Evolutionary conservation across 805 yeast genomes (phyloP), one percentile per base, ranked within the genome.

Genomic region (Ogataea saltuana): DNA sequence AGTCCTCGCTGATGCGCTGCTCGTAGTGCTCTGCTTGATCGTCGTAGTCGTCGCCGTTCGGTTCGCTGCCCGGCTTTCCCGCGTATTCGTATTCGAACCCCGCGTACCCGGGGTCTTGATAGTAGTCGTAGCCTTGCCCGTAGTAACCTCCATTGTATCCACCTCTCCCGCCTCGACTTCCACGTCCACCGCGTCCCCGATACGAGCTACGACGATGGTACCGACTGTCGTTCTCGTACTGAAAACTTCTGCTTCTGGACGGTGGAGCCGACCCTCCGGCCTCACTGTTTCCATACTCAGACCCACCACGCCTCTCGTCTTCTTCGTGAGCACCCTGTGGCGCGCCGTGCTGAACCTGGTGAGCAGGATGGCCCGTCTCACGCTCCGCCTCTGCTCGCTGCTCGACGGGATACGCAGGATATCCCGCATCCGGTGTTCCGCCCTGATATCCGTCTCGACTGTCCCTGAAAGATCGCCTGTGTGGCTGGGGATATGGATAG

Each of bases 181-280:
- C 42, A n/a, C 48, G 42, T 10, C 28, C 20, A 11, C 44, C 43
- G 10, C 49, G 44, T 13, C 49, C 47, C n/a, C 46, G 33, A 38
- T 33, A 40, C 19, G 42, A 32, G 27, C 42, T 28, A 6, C 45
- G 39, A 6, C 45, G 18, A 15, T 35, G 29, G 22, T 17, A 26
- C 27, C 48, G 18, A 10, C 32, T 19, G 25, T 31, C 40, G 23
- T 29, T 35, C n/a, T 42, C 40, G 15, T 36, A 35, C 11, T 36
- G 36, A 16, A 27, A 28, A 12, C 37, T 28, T n/a, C 46, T 21
- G 30, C 34, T 23, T 25, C 33, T 35, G 11, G 37, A 33, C 13
- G 28, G 21, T 12, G 36, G 36, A 10, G 23, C 39, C 12, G 36
- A 36, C 17, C 32, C 31, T 12, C 36, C 35, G 7, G 28, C 28